A percentile compares a stretch with the other conserved stretches of the same genome.
These are phyloP conservation scores for Corinectria fuckeliana DNA, from an alignment of 2,329 filamentous ascomycete genomes.

Conservation along the genomic window DNA sequence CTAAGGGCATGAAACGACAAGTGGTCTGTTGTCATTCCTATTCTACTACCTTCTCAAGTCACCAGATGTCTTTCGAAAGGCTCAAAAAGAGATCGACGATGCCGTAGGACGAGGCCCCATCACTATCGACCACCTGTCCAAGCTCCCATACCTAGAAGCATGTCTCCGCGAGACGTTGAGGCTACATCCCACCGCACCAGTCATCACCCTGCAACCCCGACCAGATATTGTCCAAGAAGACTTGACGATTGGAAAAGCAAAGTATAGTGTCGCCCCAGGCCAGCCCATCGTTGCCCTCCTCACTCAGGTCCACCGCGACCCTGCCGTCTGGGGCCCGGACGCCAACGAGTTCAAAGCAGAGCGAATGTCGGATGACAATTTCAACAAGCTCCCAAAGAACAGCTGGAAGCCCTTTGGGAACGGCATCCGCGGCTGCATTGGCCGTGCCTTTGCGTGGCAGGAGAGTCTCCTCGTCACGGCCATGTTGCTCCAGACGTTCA, in stretches of 20 bases:
- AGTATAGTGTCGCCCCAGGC: slow-evolving; percentile 57
- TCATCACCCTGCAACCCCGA: slow-evolving; percentile 39
- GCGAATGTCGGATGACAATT: slow-evolving; percentile 64
- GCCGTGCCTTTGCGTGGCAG: slow-evolving; percentile 61
- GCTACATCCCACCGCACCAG: slow-evolving; percentile 37
- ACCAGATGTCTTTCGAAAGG: slow-evolving; percentile 60
- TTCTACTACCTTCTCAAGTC: slow-evolving; percentile 67
- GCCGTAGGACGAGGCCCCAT: slow-evolving; percentile 63
- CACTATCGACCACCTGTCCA: slow-evolving; percentile 62
- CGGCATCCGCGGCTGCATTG: slow-evolving; percentile 59
- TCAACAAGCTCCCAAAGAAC: slow-evolving; percentile 47
- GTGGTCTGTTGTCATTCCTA: slow-evolving; percentile 66
- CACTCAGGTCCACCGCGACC: slow-evolving; percentile 59
- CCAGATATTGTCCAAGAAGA: slow-evolving; percentile 30
- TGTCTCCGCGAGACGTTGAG: slow-evolving; percentile 62
- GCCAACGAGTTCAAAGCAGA: slow-evolving; percentile 65
- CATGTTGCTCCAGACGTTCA: slow-evolving; percentile 70
- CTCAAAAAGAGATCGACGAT: slow-evolving; percentile 67
- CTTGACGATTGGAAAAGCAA: slow-evolving; percentile 56
- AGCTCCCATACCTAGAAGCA: slow-evolving; percentile 68
- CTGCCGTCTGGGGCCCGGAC: slow-evolving; percentile 61
- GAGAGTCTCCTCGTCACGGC: slow-evolving; percentile 55
- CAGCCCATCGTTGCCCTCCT: slow-evolving; percentile 54
- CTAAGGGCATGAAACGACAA: slow-evolving; percentile 65
- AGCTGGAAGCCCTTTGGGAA: slow-evolving; percentile 62